These are phyloP conservation scores for Diplotaxis tenuifolia DNA, from an alignment of 345 rosid genomes.

Conservation along the genomic window DNA sequence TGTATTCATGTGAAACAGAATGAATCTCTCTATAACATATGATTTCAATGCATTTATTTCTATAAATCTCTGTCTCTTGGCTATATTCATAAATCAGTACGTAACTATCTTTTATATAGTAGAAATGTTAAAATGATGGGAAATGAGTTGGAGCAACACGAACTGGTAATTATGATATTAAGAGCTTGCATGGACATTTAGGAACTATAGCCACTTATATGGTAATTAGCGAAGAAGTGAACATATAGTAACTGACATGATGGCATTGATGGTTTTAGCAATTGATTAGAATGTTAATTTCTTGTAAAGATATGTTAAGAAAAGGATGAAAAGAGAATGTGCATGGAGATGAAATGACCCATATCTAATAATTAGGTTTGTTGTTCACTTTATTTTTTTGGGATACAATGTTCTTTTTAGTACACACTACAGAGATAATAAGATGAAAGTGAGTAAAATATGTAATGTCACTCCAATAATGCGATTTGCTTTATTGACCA, in stretches of 20 bases:
- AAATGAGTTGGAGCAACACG: not conserved
- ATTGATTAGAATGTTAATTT: slow-evolving; percentile 25
- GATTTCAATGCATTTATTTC: slow-evolving; percentile 9
- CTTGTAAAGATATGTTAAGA: not conserved
- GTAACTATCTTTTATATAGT: not conserved
- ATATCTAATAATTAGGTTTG: slow-evolving; percentile 36
- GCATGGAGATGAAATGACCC: slow-evolving; percentile 44
- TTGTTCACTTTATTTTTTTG: slow-evolving; percentile 1
- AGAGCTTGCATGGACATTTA: slow-evolving; percentile 24
- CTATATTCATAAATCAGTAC: not conserved
- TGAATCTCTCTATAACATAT: slow-evolving; percentile 38
- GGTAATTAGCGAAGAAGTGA: not conserved
- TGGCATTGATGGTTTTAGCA: slow-evolving; percentile 37
- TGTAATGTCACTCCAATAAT: slow-evolving; percentile 39
- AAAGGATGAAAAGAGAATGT: slow-evolving; percentile 43
- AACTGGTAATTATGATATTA: not conserved
- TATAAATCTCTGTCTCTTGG: not conserved
- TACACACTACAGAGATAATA: slow-evolving; percentile 32
- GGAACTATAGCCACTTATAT: not conserved
- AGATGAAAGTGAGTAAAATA: slow-evolving; percentile 20
- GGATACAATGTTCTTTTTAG: slow-evolving; percentile 36
- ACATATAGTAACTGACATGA: slow-evolving; percentile 33
- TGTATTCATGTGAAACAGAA: slow-evolving; percentile 37
- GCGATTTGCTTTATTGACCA: slow-evolving; percentile 55
- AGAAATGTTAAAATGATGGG: not conserved